These are phyloP conservation scores for Cordyceps tenuipes DNA, from an alignment of 2,329 filamentous ascomycete species.

Conservation along the genomic window DNA sequence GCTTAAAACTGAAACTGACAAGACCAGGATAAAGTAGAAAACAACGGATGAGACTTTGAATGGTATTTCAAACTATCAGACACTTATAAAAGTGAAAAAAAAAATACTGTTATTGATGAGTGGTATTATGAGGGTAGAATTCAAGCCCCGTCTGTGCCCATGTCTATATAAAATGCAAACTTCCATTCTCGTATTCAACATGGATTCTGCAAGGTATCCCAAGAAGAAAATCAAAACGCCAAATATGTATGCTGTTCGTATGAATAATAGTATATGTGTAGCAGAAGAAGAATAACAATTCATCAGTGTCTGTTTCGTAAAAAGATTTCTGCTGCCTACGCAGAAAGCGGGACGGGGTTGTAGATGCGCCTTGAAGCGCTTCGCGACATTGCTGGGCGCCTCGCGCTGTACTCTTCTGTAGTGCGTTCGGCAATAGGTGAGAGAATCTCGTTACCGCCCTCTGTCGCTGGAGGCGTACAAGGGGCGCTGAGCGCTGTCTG, in stretches of 20 bases:
- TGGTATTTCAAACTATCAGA: background rate
- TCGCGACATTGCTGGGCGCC: background rate
- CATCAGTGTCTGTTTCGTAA: background rate
- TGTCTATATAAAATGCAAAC: background rate
- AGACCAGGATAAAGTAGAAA: background rate
- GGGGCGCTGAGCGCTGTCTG: conserved; percentile 50
- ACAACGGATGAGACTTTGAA: background rate
- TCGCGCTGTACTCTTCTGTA: background rate
- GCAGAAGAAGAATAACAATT: background rate
- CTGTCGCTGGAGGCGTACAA: conserved; percentile 34
- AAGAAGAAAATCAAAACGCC: background rate
- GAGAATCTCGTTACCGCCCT: conserved; percentile 22
- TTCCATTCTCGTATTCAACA: background rate
- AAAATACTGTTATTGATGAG: background rate
- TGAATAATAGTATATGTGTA: background rate
- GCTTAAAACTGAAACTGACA: too few relatives aligned
- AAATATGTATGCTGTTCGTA: background rate
- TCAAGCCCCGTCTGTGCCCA: background rate
- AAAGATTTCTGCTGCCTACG: background rate
- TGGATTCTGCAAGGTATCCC: background rate
- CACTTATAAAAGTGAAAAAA: background rate
- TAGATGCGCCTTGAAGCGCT: conserved; percentile 10
- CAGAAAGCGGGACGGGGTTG: background rate
- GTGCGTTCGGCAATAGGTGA: conserved; percentile 25
- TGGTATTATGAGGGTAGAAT: background rate